Evolutionary conservation across 192 early-diverging fungal genomes (phyloP), one percentile per base, ranked within the genome.

Genomic region (Radiomyces spectabilis): DNA sequence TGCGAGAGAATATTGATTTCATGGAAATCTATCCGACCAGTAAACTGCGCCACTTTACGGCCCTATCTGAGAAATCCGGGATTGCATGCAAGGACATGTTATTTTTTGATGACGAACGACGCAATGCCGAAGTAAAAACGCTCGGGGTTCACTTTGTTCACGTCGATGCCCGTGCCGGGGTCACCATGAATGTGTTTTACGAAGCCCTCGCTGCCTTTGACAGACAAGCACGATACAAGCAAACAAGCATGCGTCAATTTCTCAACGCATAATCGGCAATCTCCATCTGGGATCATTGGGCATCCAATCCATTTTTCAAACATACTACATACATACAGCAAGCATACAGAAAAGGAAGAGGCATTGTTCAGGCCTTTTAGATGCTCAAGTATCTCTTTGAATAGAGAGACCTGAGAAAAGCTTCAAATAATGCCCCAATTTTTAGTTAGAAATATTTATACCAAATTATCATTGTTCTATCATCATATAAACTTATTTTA

Each of bases 71-170:
- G 9, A 53, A 41, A n/a, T 42, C 69, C 0, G 65, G 58, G n/a
- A 68, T 74, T 51, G 40, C 41, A 1, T 77, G 54, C 41, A 25
- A 49, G 3, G 65, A 74, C 10, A 77, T 77, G 75, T 43, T 77
- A 12, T 77, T 77, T 38, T 77, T 77, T 52, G 75, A 77, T 41
- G 73, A 77, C 48, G 73, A 77, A 37, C 34, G 19, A 4, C 45
- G 69, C 19, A 67, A 67, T 18, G 40, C 26, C 1, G 65, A 71
- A n/a, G 75, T 77, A 2, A 30, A 43, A 1, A 34, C 42, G 7
- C 47, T 77, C 0, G 75, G 75, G 7, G 75, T 77, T 2, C 46
- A 66, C 25, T 63, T 72, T 52, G 65, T 64, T 2, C 32, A 56
- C 9, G 53, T 74, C 5, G 27, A 71, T 40, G 30, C 44, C 1